phyloP scores from a whole-genome alignment of 306 rosid species.

The Oemleria cerasiformis region DNA sequence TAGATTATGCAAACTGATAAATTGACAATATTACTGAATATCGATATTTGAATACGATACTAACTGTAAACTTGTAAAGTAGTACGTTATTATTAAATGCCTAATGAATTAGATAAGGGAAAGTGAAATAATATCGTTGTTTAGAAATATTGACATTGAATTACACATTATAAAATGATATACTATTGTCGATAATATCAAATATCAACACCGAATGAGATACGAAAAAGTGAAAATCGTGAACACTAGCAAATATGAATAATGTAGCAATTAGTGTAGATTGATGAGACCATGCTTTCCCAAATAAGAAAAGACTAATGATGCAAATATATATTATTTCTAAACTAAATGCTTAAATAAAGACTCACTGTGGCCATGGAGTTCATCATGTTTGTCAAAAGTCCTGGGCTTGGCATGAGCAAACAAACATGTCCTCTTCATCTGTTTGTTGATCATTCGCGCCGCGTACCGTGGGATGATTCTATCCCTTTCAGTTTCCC shows the following conservation, averaged over 20 bases:
- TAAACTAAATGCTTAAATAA: background rate
- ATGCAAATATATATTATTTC: background rate
- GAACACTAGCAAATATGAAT: background rate
- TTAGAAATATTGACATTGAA: too few relatives aligned
- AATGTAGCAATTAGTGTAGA: background rate
- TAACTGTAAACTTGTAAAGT: too few relatives aligned
- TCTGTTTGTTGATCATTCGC: slow-evolving; percentile 55
- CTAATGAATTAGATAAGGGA: background rate
- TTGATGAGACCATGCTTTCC: background rate
- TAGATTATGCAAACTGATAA: background rate
- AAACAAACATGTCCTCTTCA: slow-evolving; percentile 53
- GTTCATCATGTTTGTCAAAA: slow-evolving; percentile 9
- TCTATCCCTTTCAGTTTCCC: slow-evolving; percentile 21
- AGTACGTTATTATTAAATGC: too few relatives aligned
- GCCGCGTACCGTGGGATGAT: slow-evolving; percentile 51
- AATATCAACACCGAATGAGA: background rate
- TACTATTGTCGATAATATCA: too few relatives aligned
- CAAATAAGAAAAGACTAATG: background rate
- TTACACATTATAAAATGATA: too few relatives aligned
- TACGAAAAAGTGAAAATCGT: background rate
- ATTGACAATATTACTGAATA: background rate
- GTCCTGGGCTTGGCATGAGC: slow-evolving; percentile 29
- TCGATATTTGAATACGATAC: too few relatives aligned
- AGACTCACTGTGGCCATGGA: slow-evolving; percentile 16
- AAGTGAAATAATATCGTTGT: background rate